Evolutionary conservation across 176 grass and related monocot genomes (phyloP).

Genomic region (Musa schizocarpa): DNA sequence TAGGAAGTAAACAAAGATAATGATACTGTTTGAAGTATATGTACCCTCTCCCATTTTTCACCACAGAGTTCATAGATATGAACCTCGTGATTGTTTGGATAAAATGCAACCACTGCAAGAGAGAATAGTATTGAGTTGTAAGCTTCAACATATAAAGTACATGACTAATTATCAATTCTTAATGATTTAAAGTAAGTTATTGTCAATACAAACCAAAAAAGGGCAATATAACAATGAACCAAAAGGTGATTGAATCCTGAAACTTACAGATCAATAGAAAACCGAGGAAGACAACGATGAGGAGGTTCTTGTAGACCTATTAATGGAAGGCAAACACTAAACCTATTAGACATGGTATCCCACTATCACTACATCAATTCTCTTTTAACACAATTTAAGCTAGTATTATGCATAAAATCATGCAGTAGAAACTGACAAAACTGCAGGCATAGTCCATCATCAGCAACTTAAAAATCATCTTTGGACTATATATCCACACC

Average conservation of each 20-base stretch:
- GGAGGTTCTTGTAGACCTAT: not conserved
- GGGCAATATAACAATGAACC: too few relatives aligned
- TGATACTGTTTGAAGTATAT: constrained; percentile 90
- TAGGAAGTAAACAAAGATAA: not conserved
- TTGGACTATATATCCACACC: too few relatives aligned
- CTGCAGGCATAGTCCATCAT: not conserved
- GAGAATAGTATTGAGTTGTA: constrained; percentile 3
- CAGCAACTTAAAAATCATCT: too few relatives aligned
- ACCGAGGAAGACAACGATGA: not conserved
- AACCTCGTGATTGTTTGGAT: constrained; percentile 85
- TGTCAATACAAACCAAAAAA: too few relatives aligned
- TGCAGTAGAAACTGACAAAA: not conserved
- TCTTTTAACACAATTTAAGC: not conserved
- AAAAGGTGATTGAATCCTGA: not conserved
- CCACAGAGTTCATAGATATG: constrained; percentile 82
- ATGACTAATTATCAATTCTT: too few relatives aligned
- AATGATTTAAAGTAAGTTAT: too few relatives aligned
- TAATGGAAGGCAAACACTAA: not conserved
- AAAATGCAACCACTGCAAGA: constrained; percentile 87
- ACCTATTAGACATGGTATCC: not conserved
- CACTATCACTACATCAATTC: not conserved
- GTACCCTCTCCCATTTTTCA: constrained; percentile 93
- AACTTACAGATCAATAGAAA: not conserved
- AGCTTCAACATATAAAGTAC: not conserved
- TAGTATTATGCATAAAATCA: not conserved